These are phyloP conservation scores for Naganishia kalamii DNA, from an alignment of 768 basidiomycete genomes.

Conservation along the genomic window DNA sequence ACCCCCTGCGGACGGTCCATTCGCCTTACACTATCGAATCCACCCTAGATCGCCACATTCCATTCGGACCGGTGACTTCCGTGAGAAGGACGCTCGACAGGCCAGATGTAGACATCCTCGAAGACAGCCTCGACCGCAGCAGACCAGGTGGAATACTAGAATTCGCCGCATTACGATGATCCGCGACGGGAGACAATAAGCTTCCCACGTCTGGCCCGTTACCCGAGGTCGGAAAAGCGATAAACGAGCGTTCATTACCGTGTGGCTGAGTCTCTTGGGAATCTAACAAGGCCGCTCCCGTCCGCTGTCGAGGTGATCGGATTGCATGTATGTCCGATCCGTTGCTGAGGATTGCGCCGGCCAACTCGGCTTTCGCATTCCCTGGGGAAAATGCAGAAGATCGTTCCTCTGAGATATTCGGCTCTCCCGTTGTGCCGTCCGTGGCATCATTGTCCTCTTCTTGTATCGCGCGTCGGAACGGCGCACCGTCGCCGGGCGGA, in stretches of 20 bases:
- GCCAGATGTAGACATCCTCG: constrained; percentile 18
- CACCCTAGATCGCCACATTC: constrained; percentile 69
- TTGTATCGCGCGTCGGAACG: constrained; percentile 47
- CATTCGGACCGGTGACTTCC: constrained; percentile 32
- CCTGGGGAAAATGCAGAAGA: background rate
- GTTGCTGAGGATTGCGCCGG: background rate
- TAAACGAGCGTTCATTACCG: background rate
- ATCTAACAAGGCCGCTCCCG: background rate
- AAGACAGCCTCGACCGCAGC: constrained; percentile 21
- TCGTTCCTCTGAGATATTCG: background rate
- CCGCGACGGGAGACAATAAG: constrained; percentile 1
- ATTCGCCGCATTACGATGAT: background rate
- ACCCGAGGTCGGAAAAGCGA: background rate
- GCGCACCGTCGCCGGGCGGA: constrained; percentile 36
- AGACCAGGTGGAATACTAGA: constrained; percentile 5
- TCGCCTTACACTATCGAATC: constrained; percentile 78
- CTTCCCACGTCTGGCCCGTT: background rate
- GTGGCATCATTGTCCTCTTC: constrained; percentile 41
- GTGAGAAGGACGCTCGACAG: constrained; percentile 32
- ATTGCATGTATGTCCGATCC: background rate
- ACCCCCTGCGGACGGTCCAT: too few relatives aligned
- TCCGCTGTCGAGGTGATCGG: background rate
- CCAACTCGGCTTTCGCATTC: background rate
- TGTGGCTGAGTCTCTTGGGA: background rate
- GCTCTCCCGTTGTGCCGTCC: background rate